phyloP scores from a whole-genome alignment of 169 alveolate genomes.

The Plasmodium fragile region DNA sequence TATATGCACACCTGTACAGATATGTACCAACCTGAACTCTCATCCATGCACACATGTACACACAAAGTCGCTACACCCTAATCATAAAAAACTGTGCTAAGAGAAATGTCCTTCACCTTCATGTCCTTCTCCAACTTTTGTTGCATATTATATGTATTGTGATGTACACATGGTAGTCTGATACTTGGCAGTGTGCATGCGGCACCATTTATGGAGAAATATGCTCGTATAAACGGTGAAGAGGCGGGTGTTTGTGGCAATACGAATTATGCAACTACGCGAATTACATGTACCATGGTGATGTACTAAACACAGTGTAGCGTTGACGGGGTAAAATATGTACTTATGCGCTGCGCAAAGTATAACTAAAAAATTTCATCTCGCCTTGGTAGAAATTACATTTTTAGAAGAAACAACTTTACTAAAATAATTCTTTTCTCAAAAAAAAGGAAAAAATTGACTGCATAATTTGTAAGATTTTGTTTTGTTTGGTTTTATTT shows the following conservation, averaged over 20 bases:
- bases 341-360: neutral
- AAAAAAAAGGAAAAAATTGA: slow-evolving; percentile 2
- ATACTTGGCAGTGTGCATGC: neutral
- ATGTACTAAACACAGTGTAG: slow-evolving; percentile 4
- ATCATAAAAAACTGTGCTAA: neutral
- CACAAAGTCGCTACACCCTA: neutral
- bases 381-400: neutral
- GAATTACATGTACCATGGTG: slow-evolving; percentile 1
- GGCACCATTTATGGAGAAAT: neutral
- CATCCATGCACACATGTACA: neutral
- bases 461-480: neutral
- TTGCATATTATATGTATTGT: neutral
- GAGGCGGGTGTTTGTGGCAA: neutral
- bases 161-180: slow-evolving; percentile 1
- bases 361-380: neutral
- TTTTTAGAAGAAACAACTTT: neutral
- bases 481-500: neutral
- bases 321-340: neutral
- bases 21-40: neutral
- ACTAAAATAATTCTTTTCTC: neutral
- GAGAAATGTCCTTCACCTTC: neutral
- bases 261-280: neutral
- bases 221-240: neutral
- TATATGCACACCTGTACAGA: neutral
- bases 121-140: neutral